phyloP scores from a whole-genome alignment of 768 basidiomycete species.

The Pleurotus eryngii region DNA sequence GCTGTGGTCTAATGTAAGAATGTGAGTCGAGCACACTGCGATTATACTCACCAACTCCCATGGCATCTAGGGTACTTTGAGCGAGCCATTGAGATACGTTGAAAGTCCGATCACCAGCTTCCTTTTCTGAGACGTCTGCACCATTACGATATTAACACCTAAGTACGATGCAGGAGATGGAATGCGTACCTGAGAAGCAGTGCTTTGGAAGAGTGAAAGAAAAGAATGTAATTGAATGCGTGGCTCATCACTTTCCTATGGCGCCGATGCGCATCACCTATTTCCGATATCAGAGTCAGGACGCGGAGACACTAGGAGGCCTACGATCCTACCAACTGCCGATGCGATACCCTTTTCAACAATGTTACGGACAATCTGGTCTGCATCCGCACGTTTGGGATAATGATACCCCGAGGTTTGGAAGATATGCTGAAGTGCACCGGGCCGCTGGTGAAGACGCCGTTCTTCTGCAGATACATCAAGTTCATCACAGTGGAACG shows the following conservation, averaged over 20 bases:
- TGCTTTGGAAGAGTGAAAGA: conserved; percentile 22
- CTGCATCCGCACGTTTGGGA: conserved; percentile 19
- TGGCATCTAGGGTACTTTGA: conserved; percentile 33
- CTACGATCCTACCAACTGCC: conserved; percentile 21
- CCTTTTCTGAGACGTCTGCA: conserved; percentile 21
- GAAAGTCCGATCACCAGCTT: conserved; percentile 17
- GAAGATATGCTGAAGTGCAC: conserved; percentile 27
- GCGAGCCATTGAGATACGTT: conserved; percentile 26
- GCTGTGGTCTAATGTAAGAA: conserved; percentile 19
- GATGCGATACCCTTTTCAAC: conserved; percentile 23
- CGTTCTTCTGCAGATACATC: conserved; percentile 17
- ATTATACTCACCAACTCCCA: conserved; percentile 29
- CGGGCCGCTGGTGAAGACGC: conserved; percentile 27
- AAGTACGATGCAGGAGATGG: neutral
- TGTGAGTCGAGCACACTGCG: neutral
- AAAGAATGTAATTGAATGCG: conserved; percentile 20
- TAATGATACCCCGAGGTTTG: conserved; percentile 29
- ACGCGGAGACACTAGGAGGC: neutral
- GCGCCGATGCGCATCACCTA: conserved; percentile 22
- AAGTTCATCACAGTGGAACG: neutral
- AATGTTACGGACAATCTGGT: conserved; percentile 15
- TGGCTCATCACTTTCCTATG: conserved; percentile 28
- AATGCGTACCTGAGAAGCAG: conserved; percentile 20
- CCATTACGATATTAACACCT: conserved; percentile 1
- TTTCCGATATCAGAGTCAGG: neutral